Percentiles rank a stretch among this genome's conserved stretches.
Conservation (phyloP, 2,329 filamentous ascomycete genomes). For the Colletotrichum spaethianum region DNA sequence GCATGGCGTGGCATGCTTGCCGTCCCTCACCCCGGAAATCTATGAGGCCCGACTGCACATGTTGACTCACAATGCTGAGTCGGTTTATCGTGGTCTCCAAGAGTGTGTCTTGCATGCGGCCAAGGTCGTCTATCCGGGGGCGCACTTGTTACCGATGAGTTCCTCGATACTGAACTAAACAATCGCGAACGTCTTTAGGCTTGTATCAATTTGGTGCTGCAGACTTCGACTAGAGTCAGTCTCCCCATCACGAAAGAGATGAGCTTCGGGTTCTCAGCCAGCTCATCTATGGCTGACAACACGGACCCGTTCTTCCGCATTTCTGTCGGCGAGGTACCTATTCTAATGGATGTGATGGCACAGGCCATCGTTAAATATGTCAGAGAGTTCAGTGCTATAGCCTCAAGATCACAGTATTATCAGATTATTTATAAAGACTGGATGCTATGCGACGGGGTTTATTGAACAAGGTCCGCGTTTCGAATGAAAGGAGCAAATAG, state of each 20-base stretch:
- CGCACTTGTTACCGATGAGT: constrained; percentile 1
- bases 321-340: not conserved
- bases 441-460: no score
- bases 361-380: not conserved
- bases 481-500: no score
- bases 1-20: not conserved
- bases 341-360: not conserved
- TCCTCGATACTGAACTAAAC: not conserved
- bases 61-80: not conserved
- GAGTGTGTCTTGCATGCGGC: not conserved
- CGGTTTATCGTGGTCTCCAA: not conserved
- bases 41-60: not conserved
- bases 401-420: no score
- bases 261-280: constrained; percentile 9
- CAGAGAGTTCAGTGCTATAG: not conserved
- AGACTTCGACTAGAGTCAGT: not conserved
- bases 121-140: not conserved
- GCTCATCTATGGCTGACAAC: constrained; percentile 4
- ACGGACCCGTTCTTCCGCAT: not conserved
- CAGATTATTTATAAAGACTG: no score
- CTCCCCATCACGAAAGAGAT: constrained; percentile 2
- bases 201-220: constrained; percentile 1
- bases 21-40: not conserved
- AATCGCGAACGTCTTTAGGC: not conserved
- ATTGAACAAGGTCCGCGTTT: no score